Percentiles rank a stretch among this genome's conserved stretches.
These are phyloP conservation scores for Yamadazyma takamatsuzukensis DNA, from an alignment of 805 yeast species.

Conservation along the genomic window DNA sequence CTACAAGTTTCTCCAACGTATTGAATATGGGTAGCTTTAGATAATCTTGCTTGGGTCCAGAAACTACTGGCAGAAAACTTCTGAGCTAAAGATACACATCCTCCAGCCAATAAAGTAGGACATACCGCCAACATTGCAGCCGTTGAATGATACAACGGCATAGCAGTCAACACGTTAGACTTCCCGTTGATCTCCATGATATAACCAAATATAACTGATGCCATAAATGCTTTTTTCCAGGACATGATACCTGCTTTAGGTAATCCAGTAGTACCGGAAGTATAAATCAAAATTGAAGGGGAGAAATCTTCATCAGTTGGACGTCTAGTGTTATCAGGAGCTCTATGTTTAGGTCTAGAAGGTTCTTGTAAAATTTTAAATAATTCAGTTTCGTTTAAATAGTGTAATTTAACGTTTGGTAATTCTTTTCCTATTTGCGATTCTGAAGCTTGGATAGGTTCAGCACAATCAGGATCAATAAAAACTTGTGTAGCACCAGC, in stretches of 20 bases:
- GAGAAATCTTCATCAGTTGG: slow-evolving; percentile 54
- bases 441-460: slow-evolving; percentile 50
- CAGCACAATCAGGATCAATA: slow-evolving; percentile 67
- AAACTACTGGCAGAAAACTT: slow-evolving; percentile 80
- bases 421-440: slow-evolving; percentile 29
- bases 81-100: slow-evolving; percentile 70
- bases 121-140: slow-evolving; percentile 84
- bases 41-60: slow-evolving; percentile 81
- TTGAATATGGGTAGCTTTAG: slow-evolving; percentile 76
- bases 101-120: slow-evolving; percentile 64
- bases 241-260: slow-evolving; percentile 93
- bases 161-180: slow-evolving; percentile 75
- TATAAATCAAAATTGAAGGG: slow-evolving; percentile 73
- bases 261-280: slow-evolving; percentile 93
- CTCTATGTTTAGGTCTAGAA: slow-evolving; percentile 48
- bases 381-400: slow-evolving; percentile 50
- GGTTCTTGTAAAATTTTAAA: slow-evolving; percentile 38
- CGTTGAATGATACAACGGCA: slow-evolving; percentile 95
- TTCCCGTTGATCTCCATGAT: slow-evolving; percentile 55
- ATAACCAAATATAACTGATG: slow-evolving; percentile 64
- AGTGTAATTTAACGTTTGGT: slow-evolving; percentile 41
- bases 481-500: slow-evolving; percentile 64
- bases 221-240: slow-evolving; percentile 80
- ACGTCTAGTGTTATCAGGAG: slow-evolving; percentile 55
- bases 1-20: slow-evolving; percentile 96